phyloP scores from a whole-genome alignment of 202 grass and related monocot species.

The Carex sylvatica region DNA sequence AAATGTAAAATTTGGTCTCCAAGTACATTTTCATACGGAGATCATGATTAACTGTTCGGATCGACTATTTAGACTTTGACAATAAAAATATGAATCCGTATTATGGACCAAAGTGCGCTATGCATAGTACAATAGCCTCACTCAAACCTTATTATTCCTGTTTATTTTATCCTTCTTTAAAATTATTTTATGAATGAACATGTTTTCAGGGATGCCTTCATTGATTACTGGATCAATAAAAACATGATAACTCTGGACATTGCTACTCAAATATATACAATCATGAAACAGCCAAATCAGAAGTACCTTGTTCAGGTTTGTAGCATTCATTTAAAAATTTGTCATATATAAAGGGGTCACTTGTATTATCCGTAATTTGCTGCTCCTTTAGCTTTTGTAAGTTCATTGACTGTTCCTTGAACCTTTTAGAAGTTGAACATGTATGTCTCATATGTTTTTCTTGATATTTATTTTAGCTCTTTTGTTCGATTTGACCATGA shows the following conservation, averaged over 20 bases:
- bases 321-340: neutral
- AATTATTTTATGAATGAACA: constrained; percentile 13
- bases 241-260: constrained; percentile 85
- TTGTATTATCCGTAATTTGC: neutral
- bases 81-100: too few species aligned
- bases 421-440: neutral
- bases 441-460: neutral
- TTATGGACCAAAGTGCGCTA: too few species aligned
- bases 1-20: too few species aligned
- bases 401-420: neutral
- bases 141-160: neutral
- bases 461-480: neutral
- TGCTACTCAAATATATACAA: constrained; percentile 72
- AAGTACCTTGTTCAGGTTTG: constrained; percentile 75
- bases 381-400: neutral
- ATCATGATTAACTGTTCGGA: too few species aligned
- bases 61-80: too few species aligned
- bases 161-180: constrained; percentile 13
- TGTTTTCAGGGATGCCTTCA: constrained; percentile 69
- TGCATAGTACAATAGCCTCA: too few species aligned
- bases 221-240: constrained; percentile 87
- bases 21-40: too few species aligned
- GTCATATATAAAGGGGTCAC: neutral
- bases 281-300: constrained; percentile 63
- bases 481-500: neutral